These are phyloP conservation scores for Cladorrhinum samala DNA, from an alignment of 495 filamentous ascomycete species.

Conservation along the genomic window DNA sequence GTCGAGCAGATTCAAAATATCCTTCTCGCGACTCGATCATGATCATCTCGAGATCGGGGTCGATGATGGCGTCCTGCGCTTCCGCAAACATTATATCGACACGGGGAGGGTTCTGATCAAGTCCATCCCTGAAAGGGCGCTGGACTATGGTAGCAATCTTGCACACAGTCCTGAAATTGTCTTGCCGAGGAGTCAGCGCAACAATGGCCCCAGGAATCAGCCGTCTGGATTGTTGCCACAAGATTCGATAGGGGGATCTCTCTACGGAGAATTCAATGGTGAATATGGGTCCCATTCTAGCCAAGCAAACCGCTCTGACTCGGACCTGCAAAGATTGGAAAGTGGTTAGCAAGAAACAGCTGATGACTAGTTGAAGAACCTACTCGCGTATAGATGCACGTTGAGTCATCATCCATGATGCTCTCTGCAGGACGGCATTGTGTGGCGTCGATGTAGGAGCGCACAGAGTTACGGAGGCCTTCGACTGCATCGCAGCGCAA, in stretches of 20 bases:
- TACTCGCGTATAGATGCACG: conserved; percentile 73
- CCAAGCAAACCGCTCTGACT: conserved; percentile 56
- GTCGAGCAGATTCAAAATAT: conserved; percentile 69
- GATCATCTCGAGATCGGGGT: conserved; percentile 63
- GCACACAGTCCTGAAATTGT: conserved; percentile 61
- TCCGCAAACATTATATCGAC: conserved; percentile 71
- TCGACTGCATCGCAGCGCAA: conserved; percentile 59
- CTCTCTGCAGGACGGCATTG: conserved; percentile 29
- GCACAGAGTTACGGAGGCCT: conserved; percentile 55
- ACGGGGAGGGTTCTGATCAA: conserved; percentile 60
- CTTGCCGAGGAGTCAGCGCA: conserved; percentile 57
- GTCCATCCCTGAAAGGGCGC: conserved; percentile 49
- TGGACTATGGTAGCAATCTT: conserved; percentile 70
- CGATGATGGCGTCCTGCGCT: conserved; percentile 54
- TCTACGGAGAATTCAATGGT: conserved; percentile 66
- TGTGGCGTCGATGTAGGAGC: conserved; percentile 27
- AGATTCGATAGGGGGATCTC: conserved; percentile 60
- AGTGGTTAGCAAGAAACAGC: background rate
- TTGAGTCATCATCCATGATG: conserved; percentile 49
- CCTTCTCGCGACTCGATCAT: conserved; percentile 70
- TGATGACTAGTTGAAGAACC: conserved; percentile 6
- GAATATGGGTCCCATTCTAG: conserved; percentile 55
- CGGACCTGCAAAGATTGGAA: conserved; percentile 51
- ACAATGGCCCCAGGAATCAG: conserved; percentile 65
- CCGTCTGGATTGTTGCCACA: conserved; percentile 71